Percentiles rank a stretch among this genome's conserved stretches.
phyloP scores from a whole-genome alignment of 2,329 filamentous ascomycete genomes.

The Chlorencoelia australis region DNA sequence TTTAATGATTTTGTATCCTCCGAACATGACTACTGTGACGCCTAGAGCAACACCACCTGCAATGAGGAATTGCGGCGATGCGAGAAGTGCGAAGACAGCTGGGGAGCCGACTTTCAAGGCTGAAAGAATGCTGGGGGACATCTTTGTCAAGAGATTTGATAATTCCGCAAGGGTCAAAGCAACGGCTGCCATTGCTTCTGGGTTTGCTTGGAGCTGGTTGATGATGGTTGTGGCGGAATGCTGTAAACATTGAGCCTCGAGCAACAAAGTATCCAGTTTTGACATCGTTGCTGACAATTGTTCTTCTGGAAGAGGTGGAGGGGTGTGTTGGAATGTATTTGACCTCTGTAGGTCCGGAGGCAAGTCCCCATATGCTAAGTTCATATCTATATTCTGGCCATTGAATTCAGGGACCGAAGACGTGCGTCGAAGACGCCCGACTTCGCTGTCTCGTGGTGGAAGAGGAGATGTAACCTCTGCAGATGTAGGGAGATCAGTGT shows the following conservation, averaged over 20 bases:
- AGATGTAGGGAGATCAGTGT: slow-evolving; percentile 16
- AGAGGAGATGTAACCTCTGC: slow-evolving; percentile 9
- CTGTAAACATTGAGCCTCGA: slow-evolving; percentile 83
- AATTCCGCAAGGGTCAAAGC: slow-evolving; percentile 89
- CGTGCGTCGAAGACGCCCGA: slow-evolving; percentile 11
- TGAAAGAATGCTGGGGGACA: slow-evolving; percentile 70
- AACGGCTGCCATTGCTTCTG: slow-evolving; percentile 87
- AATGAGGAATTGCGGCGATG: slow-evolving; percentile 89
- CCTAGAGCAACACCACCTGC: slow-evolving; percentile 81
- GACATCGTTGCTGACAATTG: slow-evolving; percentile 60
- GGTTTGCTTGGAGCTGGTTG: slow-evolving; percentile 66
- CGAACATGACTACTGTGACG: slow-evolving; percentile 91
- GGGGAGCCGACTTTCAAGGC: slow-evolving; percentile 74
- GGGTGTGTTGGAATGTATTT: slow-evolving; percentile 34
- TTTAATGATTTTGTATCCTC: slow-evolving; percentile 96
- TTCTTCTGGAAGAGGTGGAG: slow-evolving; percentile 40
- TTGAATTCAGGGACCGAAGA: slow-evolving; percentile 18
- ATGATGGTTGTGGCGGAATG: slow-evolving; percentile 78
- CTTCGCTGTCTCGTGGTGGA: slow-evolving; percentile 11
- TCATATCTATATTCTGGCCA: slow-evolving; percentile 62
- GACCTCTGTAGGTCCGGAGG: slow-evolving; percentile 45
- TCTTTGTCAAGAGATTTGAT: slow-evolving; percentile 68
- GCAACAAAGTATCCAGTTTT: slow-evolving; percentile 65
- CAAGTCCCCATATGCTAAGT: slow-evolving; percentile 80
- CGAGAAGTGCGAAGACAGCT: slow-evolving; percentile 74